Evolutionary conservation across 2,329 filamentous ascomycete genomes (phyloP).

Genomic region (Penicillium brasilianum): DNA sequence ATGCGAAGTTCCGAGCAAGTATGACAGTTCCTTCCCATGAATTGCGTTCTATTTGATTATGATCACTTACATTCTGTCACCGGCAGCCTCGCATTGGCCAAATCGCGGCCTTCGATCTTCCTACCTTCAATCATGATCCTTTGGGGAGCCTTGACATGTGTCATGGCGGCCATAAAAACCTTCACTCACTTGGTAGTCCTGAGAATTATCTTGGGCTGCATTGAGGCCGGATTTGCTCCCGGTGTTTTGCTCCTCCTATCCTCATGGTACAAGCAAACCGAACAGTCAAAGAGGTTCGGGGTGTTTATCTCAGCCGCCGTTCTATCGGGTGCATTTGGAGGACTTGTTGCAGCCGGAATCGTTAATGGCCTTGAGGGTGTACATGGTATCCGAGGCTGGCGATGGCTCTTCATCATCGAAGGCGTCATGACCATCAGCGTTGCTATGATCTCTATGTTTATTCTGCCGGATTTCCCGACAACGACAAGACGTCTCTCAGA

Average conservation of each 20-base stretch:
- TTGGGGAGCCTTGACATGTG: constrained; percentile 58
- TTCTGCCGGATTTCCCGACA: constrained; percentile 57
- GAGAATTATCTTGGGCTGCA: constrained; percentile 28
- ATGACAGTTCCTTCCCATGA: no score
- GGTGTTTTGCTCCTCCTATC: constrained; percentile 51
- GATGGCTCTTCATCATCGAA: constrained; percentile 59
- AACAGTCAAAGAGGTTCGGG: constrained; percentile 62
- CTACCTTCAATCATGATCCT: constrained; percentile 58
- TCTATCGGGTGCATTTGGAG: constrained; percentile 60
- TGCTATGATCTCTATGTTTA: constrained; percentile 50
- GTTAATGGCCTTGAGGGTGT: constrained; percentile 53
- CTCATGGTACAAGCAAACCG: constrained; percentile 64
- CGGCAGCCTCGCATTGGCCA: constrained; percentile 53
- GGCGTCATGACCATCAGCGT: constrained; percentile 52
- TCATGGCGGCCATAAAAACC: constrained; percentile 56
- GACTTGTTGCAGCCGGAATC: constrained; percentile 57
- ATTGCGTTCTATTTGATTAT: no score
- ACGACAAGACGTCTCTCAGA: constrained; percentile 50
- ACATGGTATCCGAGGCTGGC: constrained; percentile 55
- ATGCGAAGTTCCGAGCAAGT: constrained; percentile 61
- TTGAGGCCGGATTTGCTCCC: constrained; percentile 34
- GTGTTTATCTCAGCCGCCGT: constrained; percentile 65
- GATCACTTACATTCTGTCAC: neutral
- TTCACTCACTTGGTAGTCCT: constrained; percentile 58
- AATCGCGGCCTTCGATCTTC: constrained; percentile 57